A percentile compares a stretch with the other conserved stretches of the same genome.
These are phyloP conservation scores for Termitomyces sp. DNA, from an alignment of 768 basidiomycete genomes.

Conservation along the genomic window DNA sequence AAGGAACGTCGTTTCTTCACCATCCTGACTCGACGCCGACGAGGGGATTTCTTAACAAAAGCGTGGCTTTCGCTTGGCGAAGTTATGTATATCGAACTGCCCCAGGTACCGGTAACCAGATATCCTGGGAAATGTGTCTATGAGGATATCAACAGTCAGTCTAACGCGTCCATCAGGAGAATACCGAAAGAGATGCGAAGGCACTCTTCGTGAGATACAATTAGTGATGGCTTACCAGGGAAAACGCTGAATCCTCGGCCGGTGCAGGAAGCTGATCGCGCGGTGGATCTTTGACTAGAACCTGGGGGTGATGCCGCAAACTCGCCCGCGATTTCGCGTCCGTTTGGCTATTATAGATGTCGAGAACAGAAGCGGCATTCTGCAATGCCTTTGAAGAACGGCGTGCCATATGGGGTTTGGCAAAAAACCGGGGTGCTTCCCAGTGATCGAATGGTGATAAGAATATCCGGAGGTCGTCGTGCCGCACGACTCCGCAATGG, in stretches of 20 bases:
- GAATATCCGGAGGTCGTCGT: slow-evolving; percentile 4
- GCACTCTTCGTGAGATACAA: slow-evolving; percentile 6
- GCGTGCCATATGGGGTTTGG: slow-evolving; percentile 12
- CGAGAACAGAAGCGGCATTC: slow-evolving; percentile 9
- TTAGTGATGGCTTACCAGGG: slow-evolving; percentile 22
- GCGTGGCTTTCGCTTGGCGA: slow-evolving; percentile 3
- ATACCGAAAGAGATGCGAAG: neutral
- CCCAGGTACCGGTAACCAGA: neutral
- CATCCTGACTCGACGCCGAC: slow-evolving; percentile 23
- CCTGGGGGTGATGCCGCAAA: slow-evolving; percentile 3
- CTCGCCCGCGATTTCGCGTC: slow-evolving; percentile 2
- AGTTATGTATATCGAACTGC: slow-evolving; percentile 13
- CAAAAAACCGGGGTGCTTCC: slow-evolving; percentile 6
- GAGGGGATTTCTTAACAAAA: slow-evolving; percentile 3
- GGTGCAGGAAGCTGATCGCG: slow-evolving; percentile 20
- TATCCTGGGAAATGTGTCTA: slow-evolving; percentile 15
- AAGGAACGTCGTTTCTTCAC: slow-evolving; percentile 48
- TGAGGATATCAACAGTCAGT: slow-evolving; percentile 12
- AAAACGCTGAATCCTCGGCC: slow-evolving; percentile 15
- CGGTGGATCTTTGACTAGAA: slow-evolving; percentile 25
- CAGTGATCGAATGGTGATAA: slow-evolving; percentile 7
- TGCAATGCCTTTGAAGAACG: slow-evolving; percentile 9
- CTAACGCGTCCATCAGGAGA: slow-evolving; percentile 12
- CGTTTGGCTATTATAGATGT: slow-evolving; percentile 4
- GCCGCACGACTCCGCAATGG: neutral